Base-by-base conservation (phyloP, 306 rosid species). In the Luffa aegyptiaca region DNA sequence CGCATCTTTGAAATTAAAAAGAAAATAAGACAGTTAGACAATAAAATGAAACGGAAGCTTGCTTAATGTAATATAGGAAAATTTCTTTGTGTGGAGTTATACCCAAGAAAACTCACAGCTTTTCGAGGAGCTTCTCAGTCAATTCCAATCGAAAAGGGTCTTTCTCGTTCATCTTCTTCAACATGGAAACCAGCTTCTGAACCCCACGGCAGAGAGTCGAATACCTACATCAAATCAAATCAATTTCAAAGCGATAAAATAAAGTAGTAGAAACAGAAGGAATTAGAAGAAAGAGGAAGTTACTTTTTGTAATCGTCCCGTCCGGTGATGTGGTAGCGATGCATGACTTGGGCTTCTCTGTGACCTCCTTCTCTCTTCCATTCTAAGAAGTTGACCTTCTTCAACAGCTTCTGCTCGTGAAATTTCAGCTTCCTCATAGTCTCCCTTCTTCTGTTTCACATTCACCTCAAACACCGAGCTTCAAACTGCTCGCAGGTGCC, bases 241-340 rank as follows among this genome's bases (percentile, higher is more conserved):
- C 1, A 36, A 20, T 48, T 55, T 14, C 0, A 9, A 42, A 65
- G 18, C 35, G 12, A 3, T 3, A 77, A 78, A 78, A 64, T 2
- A 77, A 10, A 2, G 49, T 35, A 5, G 13, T 0, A 9, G n/a
- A 81, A 35, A 65, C 3, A 0, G 8, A 41, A 82, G 31, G 62
- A 26, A 46, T 7, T 2, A 16, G 36, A 42, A 77, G 6, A 74
- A n/a, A 68, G 44, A 70, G 51, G 11, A 16, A n/a, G 16, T 39
- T 84, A 92, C 98, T 90, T 92, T 82, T 95, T 92, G 88, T 95
- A 95, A 88, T 95, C 97, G 68, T 95, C 97, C 1, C 97, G 97
- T 13, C 86, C 90, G n/a, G 93, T 91, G 31, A 92, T 46, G 80
- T 86, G 93, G 80, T 92, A 94, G 6, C 97, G 89, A 65, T 82